Evolutionary conservation across 257 asterid genomes (phyloP).

Genomic region (Fraxinus anomala): DNA sequence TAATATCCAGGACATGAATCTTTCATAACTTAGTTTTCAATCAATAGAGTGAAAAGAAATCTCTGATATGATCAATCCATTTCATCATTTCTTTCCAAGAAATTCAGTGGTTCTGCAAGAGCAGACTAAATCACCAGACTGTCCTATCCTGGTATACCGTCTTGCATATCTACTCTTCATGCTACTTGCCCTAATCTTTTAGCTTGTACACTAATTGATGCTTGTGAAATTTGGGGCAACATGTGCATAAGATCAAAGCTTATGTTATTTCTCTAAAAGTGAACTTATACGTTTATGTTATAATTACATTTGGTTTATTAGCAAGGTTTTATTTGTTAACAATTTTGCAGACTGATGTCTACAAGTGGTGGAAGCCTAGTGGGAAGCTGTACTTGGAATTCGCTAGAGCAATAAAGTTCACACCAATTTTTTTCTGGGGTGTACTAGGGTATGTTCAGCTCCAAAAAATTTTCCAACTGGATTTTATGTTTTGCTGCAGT

Average conservation of each 20-base stretch:
- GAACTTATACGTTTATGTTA: neutral
- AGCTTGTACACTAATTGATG: neutral
- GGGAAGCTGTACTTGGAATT: slow-evolving; percentile 64
- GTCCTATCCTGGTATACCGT: neutral
- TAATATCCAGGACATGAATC: neutral
- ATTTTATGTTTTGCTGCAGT: slow-evolving; percentile 16
- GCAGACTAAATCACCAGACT: neutral
- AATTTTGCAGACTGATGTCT: slow-evolving; percentile 68
- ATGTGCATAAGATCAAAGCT: neutral
- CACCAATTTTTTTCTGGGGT: slow-evolving; percentile 92
- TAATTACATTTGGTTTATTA: neutral
- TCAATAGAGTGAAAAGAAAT: neutral
- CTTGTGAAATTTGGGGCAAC: neutral
- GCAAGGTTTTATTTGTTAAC: slow-evolving; percentile 15
- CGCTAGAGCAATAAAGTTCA: slow-evolving; percentile 77
- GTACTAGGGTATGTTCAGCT: slow-evolving; percentile 68
- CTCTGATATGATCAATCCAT: neutral
- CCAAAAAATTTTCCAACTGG: neutral
- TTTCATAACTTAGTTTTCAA: neutral
- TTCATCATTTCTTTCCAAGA: neutral
- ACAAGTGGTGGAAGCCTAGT: slow-evolving; percentile 92
- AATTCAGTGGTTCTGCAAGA: neutral
- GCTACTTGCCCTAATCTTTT: neutral
- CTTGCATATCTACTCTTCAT: neutral
- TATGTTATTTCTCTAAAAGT: neutral